phyloP scores from a whole-genome alignment of 2,329 filamentous ascomycete species.

The Arthrobotrys iridis region DNA sequence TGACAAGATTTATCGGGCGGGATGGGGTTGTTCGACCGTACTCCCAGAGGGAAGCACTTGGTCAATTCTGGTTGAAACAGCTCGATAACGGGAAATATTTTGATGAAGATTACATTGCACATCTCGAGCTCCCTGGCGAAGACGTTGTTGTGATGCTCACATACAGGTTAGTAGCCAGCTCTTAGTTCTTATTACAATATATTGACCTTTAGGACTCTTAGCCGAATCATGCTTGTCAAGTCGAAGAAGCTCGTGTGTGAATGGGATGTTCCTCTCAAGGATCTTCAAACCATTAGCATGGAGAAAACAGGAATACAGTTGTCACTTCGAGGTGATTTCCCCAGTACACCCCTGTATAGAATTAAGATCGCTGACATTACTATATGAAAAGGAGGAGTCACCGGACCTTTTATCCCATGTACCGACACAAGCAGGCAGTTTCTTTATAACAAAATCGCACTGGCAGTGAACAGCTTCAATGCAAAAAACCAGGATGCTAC shows the following conservation, averaged over 20 bases:
- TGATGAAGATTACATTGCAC: slow-evolving; percentile 95
- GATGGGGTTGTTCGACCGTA: slow-evolving; percentile 96
- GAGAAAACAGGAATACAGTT: slow-evolving; percentile 94
- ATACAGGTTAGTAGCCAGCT: slow-evolving; percentile 65
- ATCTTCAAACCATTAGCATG: slow-evolving; percentile 96
- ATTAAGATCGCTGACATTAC: neutral
- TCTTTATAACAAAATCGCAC: slow-evolving; percentile 56
- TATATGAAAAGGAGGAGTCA: slow-evolving; percentile 37
- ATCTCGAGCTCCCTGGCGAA: slow-evolving; percentile 87
- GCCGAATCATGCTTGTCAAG: slow-evolving; percentile 86
- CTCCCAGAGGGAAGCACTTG: slow-evolving; percentile 91
- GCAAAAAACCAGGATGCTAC: slow-evolving; percentile 48
- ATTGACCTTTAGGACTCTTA: slow-evolving; percentile 3
- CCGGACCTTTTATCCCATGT: slow-evolving; percentile 49
- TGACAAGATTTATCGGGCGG: slow-evolving; percentile 87
- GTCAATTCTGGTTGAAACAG: slow-evolving; percentile 98
- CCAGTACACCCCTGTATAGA: neutral
- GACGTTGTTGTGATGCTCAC: slow-evolving; percentile 92
- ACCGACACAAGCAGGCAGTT: slow-evolving; percentile 48
- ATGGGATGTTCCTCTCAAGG: slow-evolving; percentile 95
- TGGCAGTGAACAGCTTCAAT: slow-evolving; percentile 58
- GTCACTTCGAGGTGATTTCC: slow-evolving; percentile 81
- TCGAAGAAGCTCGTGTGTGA: slow-evolving; percentile 86
- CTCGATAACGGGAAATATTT: slow-evolving; percentile 98
- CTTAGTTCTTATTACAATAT: neutral